phyloP scores from a whole-genome alignment of 306 rosid genomes.

The Trifolium subterraneum region DNA sequence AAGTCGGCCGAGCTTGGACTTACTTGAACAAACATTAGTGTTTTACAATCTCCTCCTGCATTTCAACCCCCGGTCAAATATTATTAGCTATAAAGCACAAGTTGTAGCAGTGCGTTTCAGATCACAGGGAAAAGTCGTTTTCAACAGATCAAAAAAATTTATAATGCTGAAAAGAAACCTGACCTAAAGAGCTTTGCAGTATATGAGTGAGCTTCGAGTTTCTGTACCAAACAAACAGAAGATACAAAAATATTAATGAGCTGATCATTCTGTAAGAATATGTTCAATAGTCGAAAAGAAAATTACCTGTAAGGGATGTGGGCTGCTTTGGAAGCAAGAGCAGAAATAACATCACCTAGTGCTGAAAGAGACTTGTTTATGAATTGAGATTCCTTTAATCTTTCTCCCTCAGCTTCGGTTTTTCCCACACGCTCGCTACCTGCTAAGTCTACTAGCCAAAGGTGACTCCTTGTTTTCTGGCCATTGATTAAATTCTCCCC shows the following conservation, averaged over 20 bases:
- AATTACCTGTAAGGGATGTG: slow-evolving; percentile 89
- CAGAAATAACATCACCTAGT: slow-evolving; percentile 93
- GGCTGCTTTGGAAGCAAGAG: slow-evolving; percentile 90
- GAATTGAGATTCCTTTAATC: slow-evolving; percentile 95
- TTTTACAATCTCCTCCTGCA: slow-evolving; percentile 99
- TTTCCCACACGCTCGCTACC: slow-evolving; percentile 98
- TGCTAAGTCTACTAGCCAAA: slow-evolving; percentile 98
- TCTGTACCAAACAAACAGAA: slow-evolving; percentile 58
- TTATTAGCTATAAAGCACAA: slow-evolving; percentile 29
- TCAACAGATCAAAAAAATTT: slow-evolving; percentile 13
- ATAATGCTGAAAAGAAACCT: slow-evolving; percentile 35
- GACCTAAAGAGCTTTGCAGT: slow-evolving; percentile 97
- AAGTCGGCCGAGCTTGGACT: slow-evolving; percentile 82
- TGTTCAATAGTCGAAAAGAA: slow-evolving; percentile 19
- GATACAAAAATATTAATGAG: slow-evolving; percentile 33
- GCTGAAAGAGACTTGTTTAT: slow-evolving; percentile 96
- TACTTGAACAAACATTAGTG: slow-evolving; percentile 94
- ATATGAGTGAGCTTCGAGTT: slow-evolving; percentile 96
- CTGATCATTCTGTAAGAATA: background rate
- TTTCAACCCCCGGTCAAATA: slow-evolving; percentile 44
- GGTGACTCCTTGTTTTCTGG: slow-evolving; percentile 84
- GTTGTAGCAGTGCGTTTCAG: slow-evolving; percentile 3
- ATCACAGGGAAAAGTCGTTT: slow-evolving; percentile 10
- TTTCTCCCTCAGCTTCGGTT: slow-evolving; percentile 97
- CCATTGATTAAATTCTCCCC: slow-evolving; percentile 82